Evolutionary conservation across 1,139 yeast species (phyloP).

Genomic region (Geotrichum citri-aurantii): DNA sequence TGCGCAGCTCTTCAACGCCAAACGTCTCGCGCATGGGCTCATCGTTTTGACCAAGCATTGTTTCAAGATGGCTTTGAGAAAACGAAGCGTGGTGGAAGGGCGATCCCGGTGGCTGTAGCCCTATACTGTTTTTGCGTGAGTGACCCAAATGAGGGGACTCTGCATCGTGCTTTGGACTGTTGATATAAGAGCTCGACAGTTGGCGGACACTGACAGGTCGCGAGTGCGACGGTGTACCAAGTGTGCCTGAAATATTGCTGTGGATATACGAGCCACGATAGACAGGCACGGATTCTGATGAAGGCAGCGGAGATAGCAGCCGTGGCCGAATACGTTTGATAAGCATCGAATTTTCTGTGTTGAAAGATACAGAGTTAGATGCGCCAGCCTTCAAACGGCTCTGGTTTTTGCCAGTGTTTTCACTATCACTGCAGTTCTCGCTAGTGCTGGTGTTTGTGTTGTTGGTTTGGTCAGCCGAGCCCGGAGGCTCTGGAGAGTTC

Average conservation of each 20-base stretch:
- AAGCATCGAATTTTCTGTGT: neutral
- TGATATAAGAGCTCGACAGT: neutral
- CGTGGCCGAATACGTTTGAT: slow-evolving; percentile 6
- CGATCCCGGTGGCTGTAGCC: neutral
- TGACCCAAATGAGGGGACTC: slow-evolving; percentile 5
- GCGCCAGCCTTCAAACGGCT: neutral
- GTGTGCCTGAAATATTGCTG: neutral
- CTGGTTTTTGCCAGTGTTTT: neutral
- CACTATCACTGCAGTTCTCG: neutral
- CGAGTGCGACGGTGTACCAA: slow-evolving; percentile 7
- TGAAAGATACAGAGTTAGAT: slow-evolving; percentile 1
- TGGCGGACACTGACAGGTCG: slow-evolving; percentile 8
- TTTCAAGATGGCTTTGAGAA: slow-evolving; percentile 9
- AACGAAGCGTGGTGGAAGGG: neutral
- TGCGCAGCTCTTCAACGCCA: slow-evolving; percentile 42
- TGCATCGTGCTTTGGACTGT: neutral
- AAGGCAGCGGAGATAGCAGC: slow-evolving; percentile 13
- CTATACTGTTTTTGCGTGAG: neutral
- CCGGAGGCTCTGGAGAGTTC: neutral
- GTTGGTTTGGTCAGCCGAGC: neutral
- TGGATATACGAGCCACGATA: slow-evolving; percentile 24
- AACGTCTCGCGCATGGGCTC: slow-evolving; percentile 20
- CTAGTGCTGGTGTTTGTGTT: neutral
- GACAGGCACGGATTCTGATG: slow-evolving; percentile 19
- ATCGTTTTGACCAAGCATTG: neutral